Conservation (phyloP, 164 flowering plant genomes). For the Malania oleifera region DNA sequence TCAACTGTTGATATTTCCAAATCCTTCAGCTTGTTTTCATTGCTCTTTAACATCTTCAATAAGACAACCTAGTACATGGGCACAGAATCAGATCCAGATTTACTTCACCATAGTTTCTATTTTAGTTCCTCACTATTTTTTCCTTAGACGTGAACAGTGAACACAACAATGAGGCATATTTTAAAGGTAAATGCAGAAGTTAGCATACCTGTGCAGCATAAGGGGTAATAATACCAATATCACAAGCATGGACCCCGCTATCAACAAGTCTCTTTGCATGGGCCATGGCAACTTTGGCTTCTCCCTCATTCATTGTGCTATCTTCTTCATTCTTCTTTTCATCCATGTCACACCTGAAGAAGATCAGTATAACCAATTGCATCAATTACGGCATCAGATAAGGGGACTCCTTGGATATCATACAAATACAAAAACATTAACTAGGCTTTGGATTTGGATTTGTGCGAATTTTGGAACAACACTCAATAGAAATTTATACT, state of each 20-base stretch:
- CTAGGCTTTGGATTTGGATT: too few relatives aligned
- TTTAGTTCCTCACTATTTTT: background rate
- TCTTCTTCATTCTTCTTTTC: slow-evolving; percentile 99
- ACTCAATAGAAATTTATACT: too few relatives aligned
- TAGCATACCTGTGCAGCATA: slow-evolving; percentile 87
- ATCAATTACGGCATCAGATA: background rate
- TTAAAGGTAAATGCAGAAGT: background rate
- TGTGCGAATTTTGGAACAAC: too few relatives aligned
- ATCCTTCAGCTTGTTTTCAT: slow-evolving; percentile 65
- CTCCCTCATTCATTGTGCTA: slow-evolving; percentile 97
- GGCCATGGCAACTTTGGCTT: slow-evolving; percentile 90
- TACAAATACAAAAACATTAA: too few relatives aligned
- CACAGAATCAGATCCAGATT: background rate
- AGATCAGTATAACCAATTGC: slow-evolving; percentile 2
- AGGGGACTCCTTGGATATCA: background rate
- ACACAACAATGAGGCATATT: background rate
- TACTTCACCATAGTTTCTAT: background rate
- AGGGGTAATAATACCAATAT: slow-evolving; percentile 93
- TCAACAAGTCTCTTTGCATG: slow-evolving; percentile 85
- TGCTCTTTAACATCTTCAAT: slow-evolving; percentile 67
- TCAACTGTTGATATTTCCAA: slow-evolving; percentile 95
- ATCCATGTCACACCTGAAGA: slow-evolving; percentile 94
- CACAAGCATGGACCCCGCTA: slow-evolving; percentile 79
- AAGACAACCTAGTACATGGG: slow-evolving; percentile 55
- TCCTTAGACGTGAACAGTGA: background rate